Conservation (phyloP, 805 yeast species). For the Sungouiella thailandica region DNA sequence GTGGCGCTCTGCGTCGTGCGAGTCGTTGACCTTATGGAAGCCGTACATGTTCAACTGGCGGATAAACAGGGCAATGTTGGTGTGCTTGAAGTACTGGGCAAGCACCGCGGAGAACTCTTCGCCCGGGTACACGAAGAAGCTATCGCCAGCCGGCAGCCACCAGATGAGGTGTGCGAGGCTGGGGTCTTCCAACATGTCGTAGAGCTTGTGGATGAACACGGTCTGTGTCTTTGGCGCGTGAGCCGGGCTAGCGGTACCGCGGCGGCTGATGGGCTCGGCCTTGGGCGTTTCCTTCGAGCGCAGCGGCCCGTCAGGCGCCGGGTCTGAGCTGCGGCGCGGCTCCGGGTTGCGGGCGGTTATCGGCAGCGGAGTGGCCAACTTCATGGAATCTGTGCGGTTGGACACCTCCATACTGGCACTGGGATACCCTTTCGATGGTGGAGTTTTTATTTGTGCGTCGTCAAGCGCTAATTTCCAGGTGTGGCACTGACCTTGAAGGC, state of each 20-base stretch:
- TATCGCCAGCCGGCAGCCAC: conserved; percentile 71
- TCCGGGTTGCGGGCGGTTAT: background rate
- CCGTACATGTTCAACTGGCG: conserved; percentile 44
- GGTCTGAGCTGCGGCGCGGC: conserved; percentile 1
- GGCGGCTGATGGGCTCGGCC: background rate
- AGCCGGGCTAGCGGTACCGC: background rate
- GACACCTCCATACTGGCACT: too few relatives aligned
- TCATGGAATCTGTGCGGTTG: too few relatives aligned
- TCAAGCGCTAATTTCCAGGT: too few relatives aligned
- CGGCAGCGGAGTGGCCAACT: too few relatives aligned
- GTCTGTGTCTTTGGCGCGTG: conserved; percentile 32
- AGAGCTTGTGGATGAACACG: conserved; percentile 80
- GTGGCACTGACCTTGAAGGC: too few relatives aligned
- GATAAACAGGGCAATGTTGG: conserved; percentile 40
- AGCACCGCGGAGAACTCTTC: conserved; percentile 81
- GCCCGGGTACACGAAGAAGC: conserved; percentile 77
- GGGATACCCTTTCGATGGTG: too few relatives aligned
- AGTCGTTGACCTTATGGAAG: conserved; percentile 41
- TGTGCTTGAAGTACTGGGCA: conserved; percentile 46
- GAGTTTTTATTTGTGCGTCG: too few relatives aligned
- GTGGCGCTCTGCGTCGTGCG: conserved; percentile 14
- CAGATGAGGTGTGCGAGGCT: conserved; percentile 70
- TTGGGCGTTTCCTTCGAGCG: background rate
- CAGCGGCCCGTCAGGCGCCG: background rate
- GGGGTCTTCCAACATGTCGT: conserved; percentile 83